Percentiles rank a stretch among this genome's conserved stretches.
These are phyloP conservation scores for Chaetothyriales sp. DNA, from an alignment of 2,329 filamentous ascomycete genomes.

Conservation along the genomic window DNA sequence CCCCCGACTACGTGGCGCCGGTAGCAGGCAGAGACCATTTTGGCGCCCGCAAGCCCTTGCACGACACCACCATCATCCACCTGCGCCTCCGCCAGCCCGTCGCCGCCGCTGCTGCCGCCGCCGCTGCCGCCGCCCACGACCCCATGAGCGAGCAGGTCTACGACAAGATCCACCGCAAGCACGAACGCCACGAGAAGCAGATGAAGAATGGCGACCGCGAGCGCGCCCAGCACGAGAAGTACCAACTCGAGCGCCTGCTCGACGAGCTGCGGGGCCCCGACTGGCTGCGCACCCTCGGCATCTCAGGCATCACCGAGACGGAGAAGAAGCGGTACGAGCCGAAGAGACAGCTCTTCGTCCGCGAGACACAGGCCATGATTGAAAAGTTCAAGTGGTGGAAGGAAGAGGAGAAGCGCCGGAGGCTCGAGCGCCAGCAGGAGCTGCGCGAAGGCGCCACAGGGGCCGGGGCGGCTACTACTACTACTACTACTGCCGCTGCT, in stretches of 20 bases:
- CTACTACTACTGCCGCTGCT: conserved; percentile 2
- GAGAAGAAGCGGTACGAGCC: conserved; percentile 78
- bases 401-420: conserved; percentile 73
- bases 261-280: conserved; percentile 81
- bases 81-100: conserved; percentile 17
- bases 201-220: conserved; percentile 55
- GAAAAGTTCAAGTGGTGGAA: conserved; percentile 83
- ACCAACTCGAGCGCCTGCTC: conserved; percentile 52
- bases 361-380: conserved; percentile 65
- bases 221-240: conserved; percentile 52
- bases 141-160: conserved; percentile 44
- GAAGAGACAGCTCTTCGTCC: conserved; percentile 72
- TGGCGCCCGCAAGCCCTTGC: conserved; percentile 24
- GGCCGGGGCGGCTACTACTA: conserved; percentile 32
- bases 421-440: conserved; percentile 59
- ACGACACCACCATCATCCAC: conserved; percentile 31
- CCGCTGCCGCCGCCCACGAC: conserved; percentile 28
- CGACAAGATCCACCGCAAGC: conserved; percentile 45
- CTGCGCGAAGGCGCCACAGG: conserved; percentile 36
- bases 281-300: conserved; percentile 84
- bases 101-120: conserved; percentile 2
- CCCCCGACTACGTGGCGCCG: conserved; percentile 17
- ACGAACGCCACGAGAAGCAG: conserved; percentile 54
- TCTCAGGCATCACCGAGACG: conserved; percentile 69
- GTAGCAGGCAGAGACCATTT: conserved; percentile 19